phyloP scores from a whole-genome alignment of 495 filamentous ascomycete species.

The Xylaria nigripes region DNA sequence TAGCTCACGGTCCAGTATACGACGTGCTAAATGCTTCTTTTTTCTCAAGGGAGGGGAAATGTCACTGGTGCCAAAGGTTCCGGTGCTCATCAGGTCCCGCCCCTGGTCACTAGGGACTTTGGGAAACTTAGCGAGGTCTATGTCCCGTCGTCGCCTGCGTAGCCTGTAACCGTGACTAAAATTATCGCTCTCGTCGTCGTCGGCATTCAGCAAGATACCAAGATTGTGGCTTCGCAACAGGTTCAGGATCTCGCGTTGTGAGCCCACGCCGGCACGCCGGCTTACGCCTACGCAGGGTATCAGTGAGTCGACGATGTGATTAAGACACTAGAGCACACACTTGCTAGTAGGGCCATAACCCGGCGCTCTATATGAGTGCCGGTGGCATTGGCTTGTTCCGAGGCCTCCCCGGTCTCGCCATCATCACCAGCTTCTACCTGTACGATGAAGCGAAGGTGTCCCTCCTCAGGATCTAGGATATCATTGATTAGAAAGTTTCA shows the following conservation, averaged over 20 bases:
- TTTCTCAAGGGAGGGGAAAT: conserved; percentile 44
- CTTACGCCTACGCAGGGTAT: conserved; percentile 14
- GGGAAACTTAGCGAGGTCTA: conserved; percentile 49
- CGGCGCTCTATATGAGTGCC: conserved; percentile 18
- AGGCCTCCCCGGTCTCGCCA: conserved; percentile 17
- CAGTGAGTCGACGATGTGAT: not conserved
- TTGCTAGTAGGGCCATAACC: conserved; percentile 26
- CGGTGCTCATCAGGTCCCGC: conserved; percentile 66
- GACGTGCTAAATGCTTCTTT: conserved; percentile 54
- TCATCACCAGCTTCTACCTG: conserved; percentile 27
- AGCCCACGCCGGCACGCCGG: conserved; percentile 22
- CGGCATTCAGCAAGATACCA: conserved; percentile 28
- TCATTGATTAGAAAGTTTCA: not conserved
- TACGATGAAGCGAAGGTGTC: conserved; percentile 24
- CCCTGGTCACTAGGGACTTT: conserved; percentile 73
- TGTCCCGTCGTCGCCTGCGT: conserved; percentile 23
- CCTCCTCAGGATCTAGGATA: conserved; percentile 21
- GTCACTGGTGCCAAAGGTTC: conserved; percentile 62
- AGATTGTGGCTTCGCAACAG: conserved; percentile 37
- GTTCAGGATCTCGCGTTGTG: conserved; percentile 43
- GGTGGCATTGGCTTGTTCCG: conserved; percentile 12
- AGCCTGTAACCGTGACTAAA: conserved; percentile 17
- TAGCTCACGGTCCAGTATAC: conserved; percentile 72
- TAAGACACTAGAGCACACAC: conserved; percentile 4
- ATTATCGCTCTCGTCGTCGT: conserved; percentile 30